Percentiles rank a stretch among this genome's conserved stretches.
phyloP scores from a whole-genome alignment of 2,329 filamentous ascomycete genomes.

The Sporothrix brunneoviolacea region DNA sequence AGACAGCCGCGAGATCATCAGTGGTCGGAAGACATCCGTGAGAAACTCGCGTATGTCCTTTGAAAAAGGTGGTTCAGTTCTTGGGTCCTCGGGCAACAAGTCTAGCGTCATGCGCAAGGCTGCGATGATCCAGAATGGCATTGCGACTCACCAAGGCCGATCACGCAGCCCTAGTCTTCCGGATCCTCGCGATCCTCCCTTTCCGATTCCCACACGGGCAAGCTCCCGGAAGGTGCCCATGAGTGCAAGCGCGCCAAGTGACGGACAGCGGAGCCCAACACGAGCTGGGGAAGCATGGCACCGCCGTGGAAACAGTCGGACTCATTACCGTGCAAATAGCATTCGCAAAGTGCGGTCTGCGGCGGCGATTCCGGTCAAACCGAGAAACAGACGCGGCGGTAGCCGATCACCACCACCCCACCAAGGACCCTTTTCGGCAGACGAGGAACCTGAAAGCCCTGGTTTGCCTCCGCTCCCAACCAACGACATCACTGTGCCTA shows the following conservation, averaged over 20 bases:
- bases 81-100: slow-evolving; percentile 32
- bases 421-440: slow-evolving; percentile 48
- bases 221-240: slow-evolving; percentile 72
- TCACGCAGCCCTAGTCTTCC: slow-evolving; percentile 59
- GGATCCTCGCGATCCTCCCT: slow-evolving; percentile 64
- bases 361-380: slow-evolving; percentile 56
- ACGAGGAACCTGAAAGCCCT: slow-evolving; percentile 62
- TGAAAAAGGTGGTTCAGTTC: slow-evolving; percentile 33
- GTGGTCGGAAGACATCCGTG: slow-evolving; percentile 26
- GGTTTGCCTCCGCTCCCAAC: slow-evolving; percentile 64
- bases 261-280: slow-evolving; percentile 73
- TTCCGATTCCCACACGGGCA: slow-evolving; percentile 82
- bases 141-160: slow-evolving; percentile 59
- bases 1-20: slow-evolving; percentile 22
- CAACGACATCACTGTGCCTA: slow-evolving; percentile 62
- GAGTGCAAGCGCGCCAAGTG: slow-evolving; percentile 58
- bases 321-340: slow-evolving; percentile 51
- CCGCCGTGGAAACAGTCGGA: slow-evolving; percentile 42
- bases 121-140: slow-evolving; percentile 73
- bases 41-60: slow-evolving; percentile 26
- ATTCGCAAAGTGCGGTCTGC: slow-evolving; percentile 83
- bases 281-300: slow-evolving; percentile 50
- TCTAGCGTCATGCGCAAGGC: slow-evolving; percentile 65
- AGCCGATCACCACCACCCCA: slow-evolving; percentile 53
- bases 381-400: slow-evolving; percentile 34